These are phyloP conservation scores for Neonectria magnoliae DNA, from an alignment of 2,329 filamentous ascomycete genomes.

Conservation along the genomic window DNA sequence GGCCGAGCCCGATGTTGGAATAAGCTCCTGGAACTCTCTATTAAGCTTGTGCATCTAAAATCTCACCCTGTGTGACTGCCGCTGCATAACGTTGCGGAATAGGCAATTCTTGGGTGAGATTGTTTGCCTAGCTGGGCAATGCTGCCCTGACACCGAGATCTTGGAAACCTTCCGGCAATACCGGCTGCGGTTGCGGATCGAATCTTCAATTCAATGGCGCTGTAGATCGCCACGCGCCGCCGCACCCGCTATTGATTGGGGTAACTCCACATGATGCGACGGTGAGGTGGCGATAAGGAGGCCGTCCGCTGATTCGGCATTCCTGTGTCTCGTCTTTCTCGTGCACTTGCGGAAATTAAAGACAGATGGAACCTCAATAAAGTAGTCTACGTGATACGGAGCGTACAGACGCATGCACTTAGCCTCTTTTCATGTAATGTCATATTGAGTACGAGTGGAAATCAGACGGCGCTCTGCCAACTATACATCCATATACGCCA, in stretches of 20 bases:
- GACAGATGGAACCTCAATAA: neutral
- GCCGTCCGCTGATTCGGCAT: neutral
- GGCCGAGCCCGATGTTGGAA: neutral
- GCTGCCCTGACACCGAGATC: neutral
- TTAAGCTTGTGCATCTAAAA: neutral
- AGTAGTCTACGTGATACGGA: neutral
- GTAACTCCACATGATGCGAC: neutral
- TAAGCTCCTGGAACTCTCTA: neutral
- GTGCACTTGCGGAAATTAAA: neutral
- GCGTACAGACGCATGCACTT: neutral
- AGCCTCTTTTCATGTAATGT: neutral
- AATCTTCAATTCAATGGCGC: neutral
- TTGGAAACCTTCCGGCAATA: neutral
- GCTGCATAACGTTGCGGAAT: neutral
- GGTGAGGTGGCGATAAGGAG: neutral
- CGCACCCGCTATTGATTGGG: neutral
- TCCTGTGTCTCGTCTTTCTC: neutral
- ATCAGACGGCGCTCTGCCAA: slow-evolving; percentile 15
- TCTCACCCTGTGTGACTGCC: neutral
- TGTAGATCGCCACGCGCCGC: neutral
- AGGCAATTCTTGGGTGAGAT: neutral
- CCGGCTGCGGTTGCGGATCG: neutral
- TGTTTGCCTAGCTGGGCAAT: neutral
- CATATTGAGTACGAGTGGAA: neutral
- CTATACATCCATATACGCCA: neutral